Conservation (phyloP, 305 asterid species). For the Solanum hybrid region DNA sequence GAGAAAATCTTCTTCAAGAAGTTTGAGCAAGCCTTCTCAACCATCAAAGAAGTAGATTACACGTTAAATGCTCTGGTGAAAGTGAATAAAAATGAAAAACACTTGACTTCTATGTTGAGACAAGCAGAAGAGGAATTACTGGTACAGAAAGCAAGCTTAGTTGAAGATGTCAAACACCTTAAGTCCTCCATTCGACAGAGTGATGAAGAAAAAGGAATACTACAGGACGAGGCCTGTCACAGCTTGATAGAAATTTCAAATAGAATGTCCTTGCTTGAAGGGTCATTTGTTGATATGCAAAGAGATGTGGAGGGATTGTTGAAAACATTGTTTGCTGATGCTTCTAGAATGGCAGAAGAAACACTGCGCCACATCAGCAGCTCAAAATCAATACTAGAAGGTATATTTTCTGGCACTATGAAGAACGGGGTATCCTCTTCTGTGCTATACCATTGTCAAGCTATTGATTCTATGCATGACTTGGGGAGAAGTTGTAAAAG, state of each 20-base stretch:
- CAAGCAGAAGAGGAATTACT: slow-evolving; percentile 39
- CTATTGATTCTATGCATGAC: slow-evolving; percentile 14
- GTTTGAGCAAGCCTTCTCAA: slow-evolving; percentile 49
- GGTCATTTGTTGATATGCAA: slow-evolving; percentile 44
- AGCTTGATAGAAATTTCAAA: slow-evolving; percentile 31
- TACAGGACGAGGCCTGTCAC: slow-evolving; percentile 29
- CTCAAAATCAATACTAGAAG: slow-evolving; percentile 45
- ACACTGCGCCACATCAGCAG: slow-evolving; percentile 28
- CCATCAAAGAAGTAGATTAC: slow-evolving; percentile 56
- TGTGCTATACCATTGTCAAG: slow-evolving; percentile 38
- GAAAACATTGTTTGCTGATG: slow-evolving; percentile 30
- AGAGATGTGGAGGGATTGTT: slow-evolving; percentile 36
- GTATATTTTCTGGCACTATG: slow-evolving; percentile 28
- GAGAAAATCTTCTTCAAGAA: slow-evolving; percentile 42
- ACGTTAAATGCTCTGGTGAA: slow-evolving; percentile 43
- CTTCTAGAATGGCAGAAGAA: slow-evolving; percentile 40
- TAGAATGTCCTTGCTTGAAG: slow-evolving; percentile 40
- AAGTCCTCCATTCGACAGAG: slow-evolving; percentile 24
- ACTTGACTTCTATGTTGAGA: slow-evolving; percentile 38
- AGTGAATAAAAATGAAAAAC: slow-evolving; percentile 53
- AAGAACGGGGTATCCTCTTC: slow-evolving; percentile 38
- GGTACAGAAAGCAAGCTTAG: slow-evolving; percentile 39
- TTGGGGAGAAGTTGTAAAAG: slow-evolving; percentile 12
- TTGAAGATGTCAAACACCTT: slow-evolving; percentile 42
- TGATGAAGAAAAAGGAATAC: slow-evolving; percentile 30